These are phyloP conservation scores for Coniochaeta sp. DNA, from an alignment of 2,329 filamentous ascomycete genomes.

Conservation along the genomic window DNA sequence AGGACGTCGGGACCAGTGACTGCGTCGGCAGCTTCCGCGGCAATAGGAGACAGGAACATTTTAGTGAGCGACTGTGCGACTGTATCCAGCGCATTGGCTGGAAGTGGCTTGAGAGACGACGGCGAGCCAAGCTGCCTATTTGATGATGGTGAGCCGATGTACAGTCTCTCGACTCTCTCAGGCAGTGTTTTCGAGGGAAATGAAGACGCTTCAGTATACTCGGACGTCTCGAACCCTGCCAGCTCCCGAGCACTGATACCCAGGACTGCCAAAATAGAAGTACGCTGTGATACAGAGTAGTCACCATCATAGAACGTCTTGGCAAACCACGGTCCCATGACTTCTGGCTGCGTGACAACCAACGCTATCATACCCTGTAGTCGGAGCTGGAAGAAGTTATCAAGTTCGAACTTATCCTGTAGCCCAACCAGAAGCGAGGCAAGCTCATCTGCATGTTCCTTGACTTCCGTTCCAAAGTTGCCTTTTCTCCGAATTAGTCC, in stretches of 20 bases:
- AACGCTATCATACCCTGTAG: constrained; percentile 78
- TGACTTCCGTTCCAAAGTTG: constrained; percentile 80
- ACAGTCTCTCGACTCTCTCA: constrained; percentile 63
- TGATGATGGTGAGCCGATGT: constrained; percentile 32
- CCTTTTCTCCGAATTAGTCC: constrained; percentile 80
- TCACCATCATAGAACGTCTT: constrained; percentile 86
- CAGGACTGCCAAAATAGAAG: constrained; percentile 71
- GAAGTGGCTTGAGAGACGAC: constrained; percentile 41
- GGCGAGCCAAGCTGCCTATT: constrained; percentile 14
- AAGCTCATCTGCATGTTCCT: constrained; percentile 75
- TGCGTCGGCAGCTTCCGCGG: constrained; percentile 72
- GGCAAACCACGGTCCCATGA: constrained; percentile 78
- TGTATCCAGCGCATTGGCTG: constrained; percentile 54
- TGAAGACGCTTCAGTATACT: constrained; percentile 37
- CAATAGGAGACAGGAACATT: constrained; percentile 72
- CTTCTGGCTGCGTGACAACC: constrained; percentile 64
- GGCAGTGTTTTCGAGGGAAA: constrained; percentile 83
- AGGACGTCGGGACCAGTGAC: constrained; percentile 73
- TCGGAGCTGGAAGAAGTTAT: constrained; percentile 66
- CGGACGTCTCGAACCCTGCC: constrained; percentile 62
- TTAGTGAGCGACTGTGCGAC: constrained; percentile 63
- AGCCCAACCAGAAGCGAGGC: constrained; percentile 70
- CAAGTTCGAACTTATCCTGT: constrained; percentile 77
- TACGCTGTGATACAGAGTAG: constrained; percentile 79
- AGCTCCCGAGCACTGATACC: constrained; percentile 79